Percentiles rank a stretch among this genome's conserved stretches.
phyloP scores from a whole-genome alignment of 331 rosid genomes.

The Malus hybrid region DNA sequence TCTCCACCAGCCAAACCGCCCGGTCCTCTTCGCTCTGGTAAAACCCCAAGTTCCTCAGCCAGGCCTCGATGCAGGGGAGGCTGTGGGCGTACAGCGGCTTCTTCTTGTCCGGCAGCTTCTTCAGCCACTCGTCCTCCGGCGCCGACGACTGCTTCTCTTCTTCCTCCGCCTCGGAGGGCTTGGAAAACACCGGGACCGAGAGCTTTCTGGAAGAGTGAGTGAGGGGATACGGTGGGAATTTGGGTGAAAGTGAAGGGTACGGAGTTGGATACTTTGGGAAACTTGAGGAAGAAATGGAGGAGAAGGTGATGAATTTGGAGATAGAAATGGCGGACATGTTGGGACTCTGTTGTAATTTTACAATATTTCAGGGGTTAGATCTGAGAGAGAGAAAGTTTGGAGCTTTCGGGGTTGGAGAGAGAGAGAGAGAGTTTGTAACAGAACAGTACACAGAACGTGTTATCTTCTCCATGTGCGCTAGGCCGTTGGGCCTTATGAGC shows the following conservation, averaged over 20 bases:
- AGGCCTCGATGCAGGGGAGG: constrained; percentile 86
- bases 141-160: constrained; percentile 32
- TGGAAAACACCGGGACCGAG: constrained; percentile 22
- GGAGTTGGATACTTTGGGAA: constrained; percentile 9
- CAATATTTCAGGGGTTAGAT: not conserved
- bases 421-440: not conserved
- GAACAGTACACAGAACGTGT: not conserved
- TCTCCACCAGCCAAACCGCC: constrained; percentile 67
- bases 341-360: not conserved
- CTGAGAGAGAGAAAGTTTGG: not conserved
- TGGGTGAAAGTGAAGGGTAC: not conserved
- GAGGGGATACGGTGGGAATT: constrained; percentile 4
- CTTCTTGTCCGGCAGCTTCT: constrained; percentile 86
- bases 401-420: not conserved
- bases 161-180: constrained; percentile 36
- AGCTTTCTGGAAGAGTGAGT: constrained; percentile 24
- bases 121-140: constrained; percentile 76
- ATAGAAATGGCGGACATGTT: constrained; percentile 38
- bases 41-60: constrained; percentile 73
- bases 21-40: constrained; percentile 64
- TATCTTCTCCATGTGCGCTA: not conserved
- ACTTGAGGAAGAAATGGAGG: constrained; percentile 1
- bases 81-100: constrained; percentile 86
- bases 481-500: not conserved
- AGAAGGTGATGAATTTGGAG: constrained; percentile 23